Evolutionary conservation across 2,329 filamentous ascomycete species (phyloP).

Genomic region (Aspergillus quadrilineatus): DNA sequence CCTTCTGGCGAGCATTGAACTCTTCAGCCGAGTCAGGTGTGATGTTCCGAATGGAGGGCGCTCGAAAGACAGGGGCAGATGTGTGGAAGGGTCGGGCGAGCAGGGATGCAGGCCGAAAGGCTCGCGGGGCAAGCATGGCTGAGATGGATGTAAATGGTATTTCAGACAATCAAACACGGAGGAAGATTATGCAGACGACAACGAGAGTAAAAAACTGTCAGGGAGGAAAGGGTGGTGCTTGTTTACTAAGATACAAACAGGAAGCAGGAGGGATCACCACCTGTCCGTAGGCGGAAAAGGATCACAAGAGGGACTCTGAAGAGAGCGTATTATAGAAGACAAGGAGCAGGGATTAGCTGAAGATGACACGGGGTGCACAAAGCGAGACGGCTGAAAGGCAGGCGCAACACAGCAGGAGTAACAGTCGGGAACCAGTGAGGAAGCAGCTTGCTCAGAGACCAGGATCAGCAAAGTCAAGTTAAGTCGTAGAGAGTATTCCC

Average conservation of each 20-base stretch:
- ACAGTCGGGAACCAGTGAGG: constrained; percentile 16
- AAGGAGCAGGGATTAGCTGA: constrained; percentile 16
- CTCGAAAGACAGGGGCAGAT: constrained; percentile 50
- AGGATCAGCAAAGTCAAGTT: constrained; percentile 17
- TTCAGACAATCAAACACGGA: neutral
- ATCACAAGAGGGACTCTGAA: constrained; percentile 14
- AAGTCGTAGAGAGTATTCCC: constrained; percentile 16
- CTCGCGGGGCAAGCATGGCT: constrained; percentile 47
- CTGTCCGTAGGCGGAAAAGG: constrained; percentile 9
- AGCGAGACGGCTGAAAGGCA: constrained; percentile 19
- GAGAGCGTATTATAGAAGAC: constrained; percentile 12
- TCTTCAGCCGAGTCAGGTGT: constrained; percentile 66
- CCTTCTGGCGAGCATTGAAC: constrained; percentile 81
- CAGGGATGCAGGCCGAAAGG: constrained; percentile 51
- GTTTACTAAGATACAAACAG: neutral
- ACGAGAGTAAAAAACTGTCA: constrained; percentile 7
- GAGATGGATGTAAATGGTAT: constrained; percentile 9
- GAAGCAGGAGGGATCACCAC: neutral
- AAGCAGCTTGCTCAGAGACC: constrained; percentile 18
- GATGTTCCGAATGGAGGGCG: constrained; percentile 85
- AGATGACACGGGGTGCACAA: constrained; percentile 16
- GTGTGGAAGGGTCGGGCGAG: constrained; percentile 60
- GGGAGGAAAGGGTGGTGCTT: neutral
- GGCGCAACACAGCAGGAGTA: constrained; percentile 18
- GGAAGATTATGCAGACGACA: constrained; percentile 2